Percentiles rank a stretch among this genome's conserved stretches.
Evolutionary conservation across 106 monocot genomes (phyloP).

Genomic region (Acanthochlamys bracteata): DNA sequence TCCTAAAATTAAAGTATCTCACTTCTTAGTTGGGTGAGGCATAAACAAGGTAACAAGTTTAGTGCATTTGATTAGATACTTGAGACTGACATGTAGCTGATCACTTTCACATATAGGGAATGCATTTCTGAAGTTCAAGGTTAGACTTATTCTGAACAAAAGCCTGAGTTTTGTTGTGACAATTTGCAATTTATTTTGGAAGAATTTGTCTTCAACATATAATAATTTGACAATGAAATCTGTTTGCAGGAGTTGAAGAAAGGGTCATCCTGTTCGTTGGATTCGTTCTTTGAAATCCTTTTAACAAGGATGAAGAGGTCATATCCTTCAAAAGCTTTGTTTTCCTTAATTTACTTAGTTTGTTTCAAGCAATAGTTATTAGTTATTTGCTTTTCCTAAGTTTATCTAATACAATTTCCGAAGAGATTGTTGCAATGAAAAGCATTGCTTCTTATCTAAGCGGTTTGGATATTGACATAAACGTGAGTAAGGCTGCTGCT

Average conservation of each 20-base stretch:
- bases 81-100: too few relatives aligned
- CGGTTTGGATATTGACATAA: slow-evolving; percentile 75
- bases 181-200: neutral
- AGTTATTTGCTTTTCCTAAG: slow-evolving; percentile 26
- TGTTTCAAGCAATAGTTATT: slow-evolving; percentile 4
- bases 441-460: slow-evolving; percentile 97
- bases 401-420: slow-evolving; percentile 38
- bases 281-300: slow-evolving; percentile 67
- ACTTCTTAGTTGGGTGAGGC: too few relatives aligned
- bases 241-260: slow-evolving; percentile 1
- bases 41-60: too few relatives aligned
- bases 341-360: neutral
- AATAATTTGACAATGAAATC: too few relatives aligned
- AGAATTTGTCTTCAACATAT: neutral
- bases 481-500: slow-evolving; percentile 55
- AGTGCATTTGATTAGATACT: too few relatives aligned
- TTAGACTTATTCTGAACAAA: too few relatives aligned
- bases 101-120: too few relatives aligned
- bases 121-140: too few relatives aligned
- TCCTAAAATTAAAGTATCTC: too few relatives aligned
- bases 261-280: slow-evolving; percentile 42
- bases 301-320: slow-evolving; percentile 53
- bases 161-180: too few relatives aligned
- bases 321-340: slow-evolving; percentile 54
- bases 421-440: slow-evolving; percentile 76